Evolutionary conservation across 2,329 filamentous ascomycete genomes (phyloP).

Genomic region (Fusarium floridanum): DNA sequence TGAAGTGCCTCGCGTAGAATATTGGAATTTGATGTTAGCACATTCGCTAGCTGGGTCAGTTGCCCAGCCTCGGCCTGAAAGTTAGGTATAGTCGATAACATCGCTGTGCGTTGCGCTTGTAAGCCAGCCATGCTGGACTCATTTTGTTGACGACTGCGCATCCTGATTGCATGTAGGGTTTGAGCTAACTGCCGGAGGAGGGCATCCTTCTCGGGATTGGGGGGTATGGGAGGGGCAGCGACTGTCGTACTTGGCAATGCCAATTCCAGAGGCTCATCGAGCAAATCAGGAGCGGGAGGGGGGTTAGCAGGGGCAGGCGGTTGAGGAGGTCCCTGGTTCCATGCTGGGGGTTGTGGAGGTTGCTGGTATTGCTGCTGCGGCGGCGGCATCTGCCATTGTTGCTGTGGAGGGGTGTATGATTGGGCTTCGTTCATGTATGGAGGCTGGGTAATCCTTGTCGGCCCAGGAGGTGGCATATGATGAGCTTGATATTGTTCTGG

Average conservation of each 20-base stretch:
- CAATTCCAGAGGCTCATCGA: constrained; percentile 69
- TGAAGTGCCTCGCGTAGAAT: constrained; percentile 83
- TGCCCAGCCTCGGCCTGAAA: constrained; percentile 81
- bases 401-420: constrained; percentile 31
- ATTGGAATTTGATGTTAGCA: constrained; percentile 81
- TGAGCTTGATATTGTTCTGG: constrained; percentile 36
- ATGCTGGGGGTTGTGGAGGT: constrained; percentile 41
- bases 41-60: constrained; percentile 76
- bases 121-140: constrained; percentile 80
- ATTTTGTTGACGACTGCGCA: constrained; percentile 78
- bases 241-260: constrained; percentile 63
- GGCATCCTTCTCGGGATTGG: constrained; percentile 95
- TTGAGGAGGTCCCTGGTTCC: constrained; percentile 43
- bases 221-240: constrained; percentile 87
- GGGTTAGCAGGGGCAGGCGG: constrained; percentile 39
- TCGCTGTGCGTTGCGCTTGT: constrained; percentile 81
- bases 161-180: constrained; percentile 76
- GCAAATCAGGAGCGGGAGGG: constrained; percentile 62
- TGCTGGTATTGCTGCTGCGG: constrained; percentile 37
- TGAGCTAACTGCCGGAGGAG: constrained; percentile 82
- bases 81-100: constrained; percentile 75
- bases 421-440: constrained; percentile 36
- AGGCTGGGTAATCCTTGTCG: constrained; percentile 25
- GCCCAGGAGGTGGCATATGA: constrained; percentile 31
- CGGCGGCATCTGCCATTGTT: constrained; percentile 43